phyloP scores from a whole-genome alignment of 2,329 filamentous ascomycete genomes.

The Penicillium brasilianum region DNA sequence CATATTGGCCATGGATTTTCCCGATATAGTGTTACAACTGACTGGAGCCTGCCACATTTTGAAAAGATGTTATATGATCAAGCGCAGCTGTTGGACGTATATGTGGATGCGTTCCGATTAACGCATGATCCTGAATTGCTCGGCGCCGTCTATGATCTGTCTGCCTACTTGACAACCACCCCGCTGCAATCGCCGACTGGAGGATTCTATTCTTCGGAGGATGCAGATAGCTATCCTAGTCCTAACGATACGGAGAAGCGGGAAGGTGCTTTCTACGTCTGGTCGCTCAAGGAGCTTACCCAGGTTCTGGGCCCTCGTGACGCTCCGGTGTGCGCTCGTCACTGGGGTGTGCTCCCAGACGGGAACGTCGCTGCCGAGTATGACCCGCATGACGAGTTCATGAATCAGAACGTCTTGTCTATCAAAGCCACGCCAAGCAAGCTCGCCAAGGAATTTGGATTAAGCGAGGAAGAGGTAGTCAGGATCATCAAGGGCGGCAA shows the following conservation, averaged over 20 bases:
- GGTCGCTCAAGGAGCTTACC: slow-evolving; percentile 87
- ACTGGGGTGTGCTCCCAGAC: slow-evolving; percentile 82
- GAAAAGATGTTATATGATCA: slow-evolving; percentile 98
- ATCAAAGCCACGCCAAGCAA: slow-evolving; percentile 70
- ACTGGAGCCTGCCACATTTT: slow-evolving; percentile 95
- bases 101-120: slow-evolving; percentile 81
- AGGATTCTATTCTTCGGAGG: slow-evolving; percentile 85
- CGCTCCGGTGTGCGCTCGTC: slow-evolving; percentile 74
- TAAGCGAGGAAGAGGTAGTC: slow-evolving; percentile 71
- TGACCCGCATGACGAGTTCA: slow-evolving; percentile 91
- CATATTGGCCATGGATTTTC: slow-evolving; percentile 79
- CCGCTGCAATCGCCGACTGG: slow-evolving; percentile 71
- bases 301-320: slow-evolving; percentile 72
- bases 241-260: slow-evolving; percentile 79
- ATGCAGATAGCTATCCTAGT: slow-evolving; percentile 80
- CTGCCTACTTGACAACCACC: slow-evolving; percentile 78
- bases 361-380: slow-evolving; percentile 84
- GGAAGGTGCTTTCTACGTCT: slow-evolving; percentile 93
- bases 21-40: slow-evolving; percentile 84
- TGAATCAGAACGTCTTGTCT: slow-evolving; percentile 87
- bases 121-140: slow-evolving; percentile 73
- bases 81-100: slow-evolving; percentile 79
- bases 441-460: slow-evolving; percentile 75
- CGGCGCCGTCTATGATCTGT: slow-evolving; percentile 78
- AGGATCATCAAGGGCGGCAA: slow-evolving; percentile 70